Conservation (phyloP, 306 rosid species). For the Dryas octopetala region DNA sequence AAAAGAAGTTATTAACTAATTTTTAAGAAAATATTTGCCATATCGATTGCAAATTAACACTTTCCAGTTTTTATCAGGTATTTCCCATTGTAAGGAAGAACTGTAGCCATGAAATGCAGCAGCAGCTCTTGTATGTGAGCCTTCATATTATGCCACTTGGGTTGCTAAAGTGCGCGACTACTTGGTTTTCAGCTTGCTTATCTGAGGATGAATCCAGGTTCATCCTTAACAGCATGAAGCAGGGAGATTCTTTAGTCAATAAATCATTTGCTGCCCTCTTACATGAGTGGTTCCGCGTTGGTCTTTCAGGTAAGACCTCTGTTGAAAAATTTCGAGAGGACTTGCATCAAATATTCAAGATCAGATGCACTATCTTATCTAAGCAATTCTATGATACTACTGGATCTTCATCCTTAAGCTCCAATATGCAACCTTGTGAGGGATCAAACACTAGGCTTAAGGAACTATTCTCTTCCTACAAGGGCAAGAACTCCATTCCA, state of each 20-base stretch:
- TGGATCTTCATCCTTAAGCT: constrained; percentile 45
- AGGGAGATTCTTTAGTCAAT: constrained; percentile 41
- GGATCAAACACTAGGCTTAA: constrained; percentile 19
- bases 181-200: constrained; percentile 84
- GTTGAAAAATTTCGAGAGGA: constrained; percentile 59
- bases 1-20: constrained; percentile 13
- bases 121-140: constrained; percentile 65
- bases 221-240: constrained; percentile 46
- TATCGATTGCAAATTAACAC: constrained; percentile 26
- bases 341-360: constrained; percentile 69
- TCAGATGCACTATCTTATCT: constrained; percentile 44
- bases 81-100: constrained; percentile 62
- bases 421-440: constrained; percentile 34
- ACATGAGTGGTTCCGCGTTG: constrained; percentile 76
- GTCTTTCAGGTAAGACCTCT: constrained; percentile 76
- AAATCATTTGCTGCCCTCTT: constrained; percentile 63
- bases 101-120: constrained; percentile 56
- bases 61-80: constrained; percentile 52
- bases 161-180: constrained; percentile 64
- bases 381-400: constrained; percentile 47
- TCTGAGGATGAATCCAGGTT: constrained; percentile 67
- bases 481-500: constrained; percentile 37
- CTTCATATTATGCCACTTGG: constrained; percentile 89
- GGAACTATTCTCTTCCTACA: constrained; percentile 20
- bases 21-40: background rate